Evolutionary conservation across 805 yeast genomes (phyloP), one percentile per base, ranked within the genome.

Genomic region (Saccharomycopsis sp.): DNA sequence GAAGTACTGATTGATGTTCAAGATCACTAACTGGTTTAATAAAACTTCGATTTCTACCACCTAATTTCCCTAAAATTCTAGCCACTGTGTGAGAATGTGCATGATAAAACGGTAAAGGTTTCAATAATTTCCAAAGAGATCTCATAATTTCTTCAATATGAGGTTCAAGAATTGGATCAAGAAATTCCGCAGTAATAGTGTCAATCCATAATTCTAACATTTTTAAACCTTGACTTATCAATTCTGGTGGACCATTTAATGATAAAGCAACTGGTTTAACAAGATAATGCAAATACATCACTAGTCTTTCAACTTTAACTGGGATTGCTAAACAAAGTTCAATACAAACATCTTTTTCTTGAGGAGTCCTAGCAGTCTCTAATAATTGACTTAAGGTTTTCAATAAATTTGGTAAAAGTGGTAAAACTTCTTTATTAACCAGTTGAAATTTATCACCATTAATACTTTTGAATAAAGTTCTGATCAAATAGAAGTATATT

Each of bases 91-190:
- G 99, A 14, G 95, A 80, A 50, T 88, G 95, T 49, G 86, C 95
- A 52, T 92, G 96, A 50, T 83, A 85, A 56, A 86, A 88, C 0
- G 98, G 98, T 27, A 88, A 71, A 2, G 98, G 98, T 52, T 78
- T 77, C 49, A 92, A 61, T 50, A 89, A 92, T 46, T 74, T 79
- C 89, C 96, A 92, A 23, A 94, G 64, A 0, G 95, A 95, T 30
- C 79, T 78, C 85, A 87, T 83, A 1, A 92, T 86, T 50, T 92
- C 96, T 44, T 84, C 94, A 39, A 89, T 77, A 1, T 86, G 96
- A 0, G 98, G 97, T 53, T 87, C 96, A 44, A 94, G 76, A 56
- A 92, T 87, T 2, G 98, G 97, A 52, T 92, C 98, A 57, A 92
- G 87, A 58, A 87, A 92, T 49, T 88, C 94, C 0, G 97, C 94